phyloP scores from a whole-genome alignment of 192 early-diverging fungal genomes.

The Linnemannia zychae region DNA sequence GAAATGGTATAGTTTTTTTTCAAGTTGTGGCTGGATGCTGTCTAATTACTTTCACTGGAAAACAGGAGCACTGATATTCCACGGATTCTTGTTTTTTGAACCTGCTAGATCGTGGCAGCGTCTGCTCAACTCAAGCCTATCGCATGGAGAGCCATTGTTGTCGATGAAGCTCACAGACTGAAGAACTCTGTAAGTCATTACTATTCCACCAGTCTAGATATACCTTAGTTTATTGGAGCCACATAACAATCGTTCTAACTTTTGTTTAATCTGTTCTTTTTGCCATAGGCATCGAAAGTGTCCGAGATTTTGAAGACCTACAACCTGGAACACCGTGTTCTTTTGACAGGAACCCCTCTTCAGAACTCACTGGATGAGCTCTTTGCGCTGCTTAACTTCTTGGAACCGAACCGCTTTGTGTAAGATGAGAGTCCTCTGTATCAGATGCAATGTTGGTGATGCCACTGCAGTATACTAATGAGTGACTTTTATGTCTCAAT shows the following conservation, averaged over 20 bases:
- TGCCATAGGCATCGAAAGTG: constrained; percentile 75
- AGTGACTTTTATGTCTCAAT: background rate
- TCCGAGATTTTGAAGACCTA: constrained; percentile 84
- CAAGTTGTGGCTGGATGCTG: too few relatives aligned
- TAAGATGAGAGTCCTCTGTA: constrained; percentile 19
- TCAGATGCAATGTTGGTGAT: background rate
- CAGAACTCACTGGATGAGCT: constrained; percentile 90
- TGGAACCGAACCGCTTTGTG: constrained; percentile 82
- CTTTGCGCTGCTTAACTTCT: constrained; percentile 87
- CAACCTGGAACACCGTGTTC: constrained; percentile 81
- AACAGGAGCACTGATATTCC: background rate
- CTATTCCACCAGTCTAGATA: background rate
- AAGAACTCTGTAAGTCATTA: constrained; percentile 77
- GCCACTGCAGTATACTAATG: background rate
- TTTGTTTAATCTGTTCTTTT: background rate
- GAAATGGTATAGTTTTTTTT: constrained; percentile 46
- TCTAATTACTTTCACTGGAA: too few relatives aligned
- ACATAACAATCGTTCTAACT: background rate
- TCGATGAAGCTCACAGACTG: constrained; percentile 89
- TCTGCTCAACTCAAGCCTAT: constrained; percentile 78
- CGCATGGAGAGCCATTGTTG: constrained; percentile 77
- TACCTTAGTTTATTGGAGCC: background rate
- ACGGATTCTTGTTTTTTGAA: background rate
- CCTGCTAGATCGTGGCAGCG: constrained; percentile 61
- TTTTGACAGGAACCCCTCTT: constrained; percentile 90